Conservation (phyloP, 441 rosid species). For the Populus hybrid region DNA sequence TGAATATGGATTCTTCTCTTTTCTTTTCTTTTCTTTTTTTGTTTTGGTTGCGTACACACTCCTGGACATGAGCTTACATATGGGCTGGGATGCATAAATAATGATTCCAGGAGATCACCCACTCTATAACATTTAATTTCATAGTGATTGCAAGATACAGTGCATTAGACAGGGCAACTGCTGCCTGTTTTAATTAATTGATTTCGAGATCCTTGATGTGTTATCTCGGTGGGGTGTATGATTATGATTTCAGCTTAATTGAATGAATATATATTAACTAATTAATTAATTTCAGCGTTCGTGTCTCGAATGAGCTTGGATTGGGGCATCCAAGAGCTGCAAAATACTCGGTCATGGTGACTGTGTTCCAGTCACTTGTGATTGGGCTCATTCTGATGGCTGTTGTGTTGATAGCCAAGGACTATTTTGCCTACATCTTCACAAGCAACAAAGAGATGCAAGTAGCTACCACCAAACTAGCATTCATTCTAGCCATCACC, state of each 20-base stretch:
- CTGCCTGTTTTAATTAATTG: too few species aligned
- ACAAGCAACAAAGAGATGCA: conserved; percentile 54
- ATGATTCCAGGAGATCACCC: too few species aligned
- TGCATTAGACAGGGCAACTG: too few species aligned
- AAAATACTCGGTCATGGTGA: conserved; percentile 53
- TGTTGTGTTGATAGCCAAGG: conserved; percentile 43
- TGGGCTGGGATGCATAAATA: too few species aligned
- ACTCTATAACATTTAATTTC: too few species aligned
- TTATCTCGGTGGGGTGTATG: background rate
- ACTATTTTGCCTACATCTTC: conserved; percentile 58
- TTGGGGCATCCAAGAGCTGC: conserved; percentile 22
- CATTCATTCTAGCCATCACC: conserved; percentile 64
- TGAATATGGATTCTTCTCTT: too few species aligned
- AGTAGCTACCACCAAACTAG: conserved; percentile 52
- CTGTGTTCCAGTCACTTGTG: conserved; percentile 49
- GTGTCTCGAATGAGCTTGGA: conserved; percentile 85
- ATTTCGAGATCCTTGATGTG: background rate
- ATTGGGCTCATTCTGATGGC: conserved; percentile 65
- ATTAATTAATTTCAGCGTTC: conserved; percentile 38
- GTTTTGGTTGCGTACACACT: too few species aligned
- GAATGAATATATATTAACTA: background rate
- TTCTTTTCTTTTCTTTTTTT: too few species aligned
- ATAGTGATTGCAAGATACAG: too few species aligned
- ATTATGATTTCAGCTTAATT: background rate
- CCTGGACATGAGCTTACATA: too few species aligned